Percentiles rank a stretch among this genome's conserved stretches.
Conservation (phyloP, 352 stramenopile genomes). For the Phytophthora vignae region DNA sequence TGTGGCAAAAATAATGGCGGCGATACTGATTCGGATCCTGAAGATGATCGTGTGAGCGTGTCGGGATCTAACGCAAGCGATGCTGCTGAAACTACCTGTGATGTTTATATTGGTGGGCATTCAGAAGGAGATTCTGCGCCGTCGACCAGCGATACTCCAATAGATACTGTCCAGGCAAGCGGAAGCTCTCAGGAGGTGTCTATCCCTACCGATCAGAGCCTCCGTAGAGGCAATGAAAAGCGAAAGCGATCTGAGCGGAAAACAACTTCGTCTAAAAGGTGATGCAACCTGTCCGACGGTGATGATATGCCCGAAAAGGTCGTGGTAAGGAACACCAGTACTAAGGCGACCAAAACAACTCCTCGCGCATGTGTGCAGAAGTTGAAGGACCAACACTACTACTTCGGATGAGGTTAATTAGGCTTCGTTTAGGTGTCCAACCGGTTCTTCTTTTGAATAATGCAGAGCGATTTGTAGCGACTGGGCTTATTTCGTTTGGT, state of each 20-base stretch:
- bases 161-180: neutral
- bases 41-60: neutral
- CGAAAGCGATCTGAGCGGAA: neutral
- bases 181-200: neutral
- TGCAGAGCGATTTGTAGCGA: too few species aligned
- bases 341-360: neutral
- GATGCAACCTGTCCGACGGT: neutral
- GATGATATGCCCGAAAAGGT: neutral
- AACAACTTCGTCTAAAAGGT: neutral
- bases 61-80: neutral
- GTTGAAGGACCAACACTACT: neutral
- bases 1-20: neutral
- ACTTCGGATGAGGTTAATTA: neutral
- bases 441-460: too few species aligned
- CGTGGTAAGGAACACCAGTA: neutral
- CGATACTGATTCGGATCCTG: neutral
- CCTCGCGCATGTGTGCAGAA: neutral
- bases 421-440: neutral
- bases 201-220: neutral
- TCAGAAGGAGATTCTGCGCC: neutral
- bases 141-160: neutral
- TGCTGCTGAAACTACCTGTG: neutral
- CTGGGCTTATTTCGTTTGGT: neutral
- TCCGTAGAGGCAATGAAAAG: neutral
- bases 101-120: neutral